Percentiles rank a stretch among this genome's conserved stretches.
phyloP scores from a whole-genome alignment of 2,329 filamentous ascomycete genomes.

The Trichoderma simmonsii region DNA sequence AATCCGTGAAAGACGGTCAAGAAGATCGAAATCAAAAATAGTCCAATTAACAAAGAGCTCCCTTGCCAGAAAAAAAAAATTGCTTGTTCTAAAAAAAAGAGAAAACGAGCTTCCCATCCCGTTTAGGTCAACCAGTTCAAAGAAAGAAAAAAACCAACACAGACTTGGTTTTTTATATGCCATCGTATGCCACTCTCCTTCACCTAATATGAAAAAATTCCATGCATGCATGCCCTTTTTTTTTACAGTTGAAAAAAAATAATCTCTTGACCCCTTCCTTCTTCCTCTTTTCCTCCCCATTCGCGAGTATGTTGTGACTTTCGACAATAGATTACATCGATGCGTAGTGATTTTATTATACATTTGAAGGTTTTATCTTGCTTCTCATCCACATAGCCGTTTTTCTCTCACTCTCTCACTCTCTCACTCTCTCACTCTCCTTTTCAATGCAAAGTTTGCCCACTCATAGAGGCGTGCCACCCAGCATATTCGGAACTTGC shows the following conservation, averaged over 20 bases:
- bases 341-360: conserved; percentile 17
- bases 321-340: conserved; percentile 21
- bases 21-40: conserved; percentile 4
- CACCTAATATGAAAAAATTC: neutral
- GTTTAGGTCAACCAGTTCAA: conserved; percentile 1
- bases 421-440: neutral
- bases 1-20: neutral
- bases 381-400: conserved; percentile 1
- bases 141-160: neutral
- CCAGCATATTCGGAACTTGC: conserved; percentile 52
- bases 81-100: conserved; percentile 13
- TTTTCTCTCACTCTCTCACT: neutral
- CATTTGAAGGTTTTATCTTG: conserved; percentile 7
- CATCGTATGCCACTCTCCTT: neutral
- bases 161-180: neutral
- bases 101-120: conserved; percentile 11
- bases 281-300: neutral
- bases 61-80: conserved; percentile 2
- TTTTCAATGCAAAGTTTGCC: neutral
- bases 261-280: neutral
- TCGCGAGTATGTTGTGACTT: conserved; percentile 13
- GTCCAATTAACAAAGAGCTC: conserved; percentile 14
- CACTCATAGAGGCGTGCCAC: conserved; percentile 39
- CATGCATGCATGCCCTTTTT: conserved; percentile 3
- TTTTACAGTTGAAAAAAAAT: neutral